phyloP scores from a whole-genome alignment of 805 yeast genomes.

The Isabelozyma rhagii region DNA sequence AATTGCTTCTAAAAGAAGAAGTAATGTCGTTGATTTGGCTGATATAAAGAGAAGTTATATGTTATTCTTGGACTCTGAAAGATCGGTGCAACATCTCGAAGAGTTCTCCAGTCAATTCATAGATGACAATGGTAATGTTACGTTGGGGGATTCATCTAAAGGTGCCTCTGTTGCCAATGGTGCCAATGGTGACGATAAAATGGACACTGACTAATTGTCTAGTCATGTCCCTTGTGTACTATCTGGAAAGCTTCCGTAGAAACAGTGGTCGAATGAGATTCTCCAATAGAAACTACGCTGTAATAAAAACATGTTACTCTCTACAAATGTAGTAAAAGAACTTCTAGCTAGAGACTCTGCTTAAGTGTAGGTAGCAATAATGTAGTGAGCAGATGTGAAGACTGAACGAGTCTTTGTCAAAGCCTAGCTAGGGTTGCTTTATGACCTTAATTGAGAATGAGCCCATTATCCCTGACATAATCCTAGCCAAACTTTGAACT shows the following conservation, averaged over 20 bases:
- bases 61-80: slow-evolving; percentile 81
- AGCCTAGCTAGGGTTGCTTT: too few relatives aligned
- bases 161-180: slow-evolving; percentile 4
- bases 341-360: too few relatives aligned
- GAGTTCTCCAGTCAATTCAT: slow-evolving; percentile 67
- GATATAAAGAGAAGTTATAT: slow-evolving; percentile 87
- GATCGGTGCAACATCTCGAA: slow-evolving; percentile 84
- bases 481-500: too few relatives aligned
- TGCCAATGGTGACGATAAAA: slow-evolving; percentile 2
- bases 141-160: slow-evolving; percentile 37
- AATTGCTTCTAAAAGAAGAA: slow-evolving; percentile 78
- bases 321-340: too few relatives aligned
- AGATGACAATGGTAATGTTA: slow-evolving; percentile 74
- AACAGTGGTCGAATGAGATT: too few relatives aligned
- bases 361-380: too few relatives aligned
- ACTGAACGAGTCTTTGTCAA: too few relatives aligned
- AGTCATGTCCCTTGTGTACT: not conserved
- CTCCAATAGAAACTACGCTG: too few relatives aligned
- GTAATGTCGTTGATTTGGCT: slow-evolving; percentile 62
- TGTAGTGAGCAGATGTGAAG: too few relatives aligned
- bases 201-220: slow-evolving; percentile 1
- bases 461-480: too few relatives aligned
- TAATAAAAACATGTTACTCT: too few relatives aligned
- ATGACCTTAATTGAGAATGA: too few relatives aligned
- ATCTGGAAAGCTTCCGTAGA: not conserved